Evolutionary conservation across 306 rosid species (phyloP).

Genomic region (Cicer arietinum): DNA sequence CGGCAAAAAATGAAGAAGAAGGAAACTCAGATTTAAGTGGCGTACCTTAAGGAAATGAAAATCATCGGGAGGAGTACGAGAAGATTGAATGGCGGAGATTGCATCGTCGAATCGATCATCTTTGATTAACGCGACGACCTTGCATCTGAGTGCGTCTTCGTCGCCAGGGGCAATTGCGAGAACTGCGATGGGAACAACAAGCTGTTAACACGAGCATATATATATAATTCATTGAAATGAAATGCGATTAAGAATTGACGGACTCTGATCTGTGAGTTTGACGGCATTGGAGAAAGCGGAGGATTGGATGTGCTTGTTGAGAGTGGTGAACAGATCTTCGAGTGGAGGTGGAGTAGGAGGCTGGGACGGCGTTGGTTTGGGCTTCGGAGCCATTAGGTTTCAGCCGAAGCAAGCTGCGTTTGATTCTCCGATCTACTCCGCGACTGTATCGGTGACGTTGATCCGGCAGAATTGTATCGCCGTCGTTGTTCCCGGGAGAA

Average conservation of each 20-base stretch:
- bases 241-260: constrained; percentile 4
- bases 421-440: no score
- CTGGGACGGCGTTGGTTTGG: constrained; percentile 53
- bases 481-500: no score
- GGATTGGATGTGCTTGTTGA: constrained; percentile 71
- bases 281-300: constrained; percentile 70
- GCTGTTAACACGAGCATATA: neutral
- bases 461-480: no score
- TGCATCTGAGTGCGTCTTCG: constrained; percentile 87
- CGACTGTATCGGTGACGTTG: no score
- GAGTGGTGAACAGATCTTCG: constrained; percentile 86
- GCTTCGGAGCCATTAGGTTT: constrained; percentile 84
- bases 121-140: constrained; percentile 78
- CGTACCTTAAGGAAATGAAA: constrained; percentile 74
- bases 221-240: neutral
- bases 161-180: constrained; percentile 72
- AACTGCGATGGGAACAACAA: constrained; percentile 56
- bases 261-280: constrained; percentile 90
- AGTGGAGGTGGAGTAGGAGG: constrained; percentile 68
- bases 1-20: neutral
- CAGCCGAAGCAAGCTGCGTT: neutral
- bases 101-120: constrained; percentile 70
- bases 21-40: constrained; percentile 6
- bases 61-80: constrained; percentile 51
- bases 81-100: constrained; percentile 65